phyloP scores from a whole-genome alignment of 1,284 basidiomycete genomes.

The Mycosarcoma maydis region DNA sequence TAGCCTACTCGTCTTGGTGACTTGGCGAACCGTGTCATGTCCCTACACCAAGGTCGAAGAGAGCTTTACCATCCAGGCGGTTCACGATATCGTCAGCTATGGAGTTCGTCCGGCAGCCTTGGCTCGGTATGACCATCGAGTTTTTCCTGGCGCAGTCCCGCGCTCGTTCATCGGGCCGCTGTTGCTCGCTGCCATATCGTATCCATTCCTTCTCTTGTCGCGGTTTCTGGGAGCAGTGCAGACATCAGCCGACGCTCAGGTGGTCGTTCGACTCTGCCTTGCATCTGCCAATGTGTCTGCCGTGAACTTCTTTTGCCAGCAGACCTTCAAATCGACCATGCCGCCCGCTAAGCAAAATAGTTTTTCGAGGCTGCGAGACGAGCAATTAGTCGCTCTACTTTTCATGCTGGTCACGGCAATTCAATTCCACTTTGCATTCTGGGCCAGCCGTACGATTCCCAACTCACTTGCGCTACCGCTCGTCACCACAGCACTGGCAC shows the following conservation, averaged over 20 bases:
- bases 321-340: constrained; percentile 68
- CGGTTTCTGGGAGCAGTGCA: constrained; percentile 69
- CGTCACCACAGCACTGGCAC: constrained; percentile 75
- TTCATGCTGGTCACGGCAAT: constrained; percentile 76
- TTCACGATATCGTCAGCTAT: constrained; percentile 85
- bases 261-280: constrained; percentile 79
- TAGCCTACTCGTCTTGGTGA: constrained; percentile 20
- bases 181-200: constrained; percentile 55
- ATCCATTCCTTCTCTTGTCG: constrained; percentile 64
- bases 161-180: constrained; percentile 82
- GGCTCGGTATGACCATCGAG: constrained; percentile 84
- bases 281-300: constrained; percentile 76
- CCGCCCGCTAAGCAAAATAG: neutral
- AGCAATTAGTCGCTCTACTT: neutral
- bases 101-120: constrained; percentile 70
- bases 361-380: too few species aligned
- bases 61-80: constrained; percentile 92
- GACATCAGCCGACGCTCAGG: constrained; percentile 73
- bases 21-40: constrained; percentile 25
- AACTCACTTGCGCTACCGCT: constrained; percentile 89
- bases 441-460: constrained; percentile 89
- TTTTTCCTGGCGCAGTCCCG: constrained; percentile 88
- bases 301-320: constrained; percentile 75
- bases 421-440: constrained; percentile 92
- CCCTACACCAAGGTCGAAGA: constrained; percentile 98